A percentile compares a stretch with the other conserved stretches of the same genome.
Conservation (phyloP, 345 rosid genomes). For the Salix viminalis region DNA sequence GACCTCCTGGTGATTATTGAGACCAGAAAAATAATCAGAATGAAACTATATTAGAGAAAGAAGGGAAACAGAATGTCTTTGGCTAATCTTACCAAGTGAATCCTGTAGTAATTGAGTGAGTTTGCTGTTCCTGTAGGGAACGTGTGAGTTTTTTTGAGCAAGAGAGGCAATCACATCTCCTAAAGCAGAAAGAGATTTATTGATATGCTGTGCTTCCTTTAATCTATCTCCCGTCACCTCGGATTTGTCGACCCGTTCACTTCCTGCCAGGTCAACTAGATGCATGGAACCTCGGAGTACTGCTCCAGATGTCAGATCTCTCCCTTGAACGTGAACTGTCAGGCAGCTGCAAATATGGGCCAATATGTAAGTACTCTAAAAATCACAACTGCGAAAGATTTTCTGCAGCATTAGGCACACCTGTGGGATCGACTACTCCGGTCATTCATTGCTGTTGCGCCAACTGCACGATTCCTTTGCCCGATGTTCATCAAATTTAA, state of each 20-base stretch:
- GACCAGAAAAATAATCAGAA: not conserved
- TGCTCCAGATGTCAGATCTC: conserved; percentile 26
- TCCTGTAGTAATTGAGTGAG: conserved; percentile 38
- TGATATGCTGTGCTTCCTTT: conserved; percentile 36
- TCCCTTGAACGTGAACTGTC: conserved; percentile 34
- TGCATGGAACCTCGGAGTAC: conserved; percentile 33
- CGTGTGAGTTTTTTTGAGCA: conserved; percentile 24
- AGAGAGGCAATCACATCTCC: conserved; percentile 36
- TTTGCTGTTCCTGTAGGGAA: conserved; percentile 36
- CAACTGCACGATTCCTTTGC: conserved; percentile 28
- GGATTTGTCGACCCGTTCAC: conserved; percentile 32
- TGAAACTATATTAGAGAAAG: not conserved
- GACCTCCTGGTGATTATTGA: conserved; percentile 24
- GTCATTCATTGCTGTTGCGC: conserved; percentile 34
- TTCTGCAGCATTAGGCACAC: not conserved
- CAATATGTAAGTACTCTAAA: too few species aligned
- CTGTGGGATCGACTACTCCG: conserved; percentile 35
- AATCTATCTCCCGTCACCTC: conserved; percentile 33
- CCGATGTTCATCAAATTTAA: conserved; percentile 29
- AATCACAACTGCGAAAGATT: not conserved
- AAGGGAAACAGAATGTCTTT: not conserved
- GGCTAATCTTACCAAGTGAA: conserved; percentile 26
- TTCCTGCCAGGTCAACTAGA: conserved; percentile 34
- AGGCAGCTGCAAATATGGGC: conserved; percentile 26
- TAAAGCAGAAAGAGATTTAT: conserved; percentile 33